phyloP scores from a whole-genome alignment of 1,284 basidiomycete genomes.

The Trametes polyzona region DNA sequence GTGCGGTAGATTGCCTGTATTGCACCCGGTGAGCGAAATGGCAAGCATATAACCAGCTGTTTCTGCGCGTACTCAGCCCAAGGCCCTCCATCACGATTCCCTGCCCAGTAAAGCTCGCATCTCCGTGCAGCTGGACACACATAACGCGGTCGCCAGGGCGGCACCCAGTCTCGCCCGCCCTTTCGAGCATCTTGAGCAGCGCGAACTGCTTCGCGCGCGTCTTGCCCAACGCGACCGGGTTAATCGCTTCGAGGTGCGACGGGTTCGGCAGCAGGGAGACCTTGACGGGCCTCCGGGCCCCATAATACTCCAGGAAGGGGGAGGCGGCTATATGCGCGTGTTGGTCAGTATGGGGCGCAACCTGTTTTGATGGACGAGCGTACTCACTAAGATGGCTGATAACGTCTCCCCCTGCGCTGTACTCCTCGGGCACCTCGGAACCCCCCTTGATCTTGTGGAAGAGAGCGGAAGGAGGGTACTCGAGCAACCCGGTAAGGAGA shows the following conservation, averaged over 20 bases:
- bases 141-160: conserved; percentile 84
- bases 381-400: conserved; percentile 77
- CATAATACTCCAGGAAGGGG: conserved; percentile 60
- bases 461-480: conserved; percentile 66
- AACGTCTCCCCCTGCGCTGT: conserved; percentile 81
- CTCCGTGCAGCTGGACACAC: conserved; percentile 89
- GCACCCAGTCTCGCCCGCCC: conserved; percentile 55
- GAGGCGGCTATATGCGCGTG: conserved; percentile 52
- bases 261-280: conserved; percentile 87
- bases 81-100: conserved; percentile 89
- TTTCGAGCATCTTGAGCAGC: conserved; percentile 60
- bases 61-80: conserved; percentile 66
- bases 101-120: conserved; percentile 89
- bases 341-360: neutral
- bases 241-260: conserved; percentile 87
- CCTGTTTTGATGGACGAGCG: neutral
- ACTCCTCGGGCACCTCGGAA: conserved; percentile 69
- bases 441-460: conserved; percentile 88
- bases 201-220: conserved; percentile 92
- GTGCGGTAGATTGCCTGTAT: conserved; percentile 79
- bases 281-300: conserved; percentile 55
- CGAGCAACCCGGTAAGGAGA: conserved; percentile 79
- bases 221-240: conserved; percentile 86
- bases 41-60: neutral
- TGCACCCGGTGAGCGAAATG: neutral